Evolutionary conservation across 2,329 filamentous ascomycete species (phyloP), one percentile per base, ranked within the genome.

Genomic region (Metarhizium guizhouense): DNA sequence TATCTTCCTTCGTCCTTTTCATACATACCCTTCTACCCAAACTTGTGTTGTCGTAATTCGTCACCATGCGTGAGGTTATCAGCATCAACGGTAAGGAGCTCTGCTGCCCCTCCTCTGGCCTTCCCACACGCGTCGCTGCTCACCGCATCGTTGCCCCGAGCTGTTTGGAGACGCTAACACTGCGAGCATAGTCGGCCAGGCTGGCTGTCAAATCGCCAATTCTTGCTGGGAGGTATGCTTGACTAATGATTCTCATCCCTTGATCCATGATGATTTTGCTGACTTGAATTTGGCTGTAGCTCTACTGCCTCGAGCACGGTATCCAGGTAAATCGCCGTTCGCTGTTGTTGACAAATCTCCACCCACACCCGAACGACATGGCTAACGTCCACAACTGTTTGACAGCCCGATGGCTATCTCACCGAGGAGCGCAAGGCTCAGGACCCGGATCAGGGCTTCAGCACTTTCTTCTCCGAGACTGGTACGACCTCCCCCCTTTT

Each of bases 131-230:
- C 54, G 54, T 58, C 54, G 54, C 48, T 56, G 47, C 49, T 59
- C 55, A 59, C 57, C 53, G 53, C 55, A 54, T 49, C 40, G 16
- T 13, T 11, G 18, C 29, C 30, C 34, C 13, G 49, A 40, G 34
- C 25, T 40, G 13, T 11, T 30, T 40, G 29, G 14, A 25, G 38
- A 67, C 76, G 68, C 82, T 87, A 72, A 88, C 78, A 63, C 65
- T 70, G 68, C 74, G 60, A 67, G 53, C 71, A 70, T 76, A 99
- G 94, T 99, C 83, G 94, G 94, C 79, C 94, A 99, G 85, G 94
- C 94, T 75, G 94, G 94, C 88, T 97, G 94, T 86, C 94, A 99
- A 77, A 99, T 99, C 73, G 94, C 93, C 80, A 99, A 99, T 83
- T 94, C 94, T 69, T 97, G 94, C 86, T 99, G 94, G 94, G 94